Evolutionary conservation across 2,329 filamentous ascomycete genomes (phyloP), one percentile per base, ranked within the genome.

Genomic region (Neofusicoccum kwambonambiense): DNA sequence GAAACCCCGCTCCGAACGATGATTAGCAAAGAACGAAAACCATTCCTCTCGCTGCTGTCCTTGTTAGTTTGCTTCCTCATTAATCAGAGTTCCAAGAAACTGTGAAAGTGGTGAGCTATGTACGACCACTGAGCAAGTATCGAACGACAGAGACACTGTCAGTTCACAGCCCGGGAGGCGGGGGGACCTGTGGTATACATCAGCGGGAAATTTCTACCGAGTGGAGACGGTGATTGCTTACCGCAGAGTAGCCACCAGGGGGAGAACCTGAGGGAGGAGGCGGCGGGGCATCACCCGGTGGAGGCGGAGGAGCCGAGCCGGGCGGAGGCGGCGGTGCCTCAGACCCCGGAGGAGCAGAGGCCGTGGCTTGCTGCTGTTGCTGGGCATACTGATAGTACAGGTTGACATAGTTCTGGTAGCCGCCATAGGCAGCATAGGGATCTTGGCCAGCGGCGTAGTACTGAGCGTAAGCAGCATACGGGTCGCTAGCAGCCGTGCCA

Each of bases 341-440:
- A 54, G 69, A 68, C 34, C 71, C 68, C 61, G 72, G 68, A 56
- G 71, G 69, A 17, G 68, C 70, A 58, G 68, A 70, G 52, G 71
- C 71, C 15, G 61, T 68, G 62, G 65, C 69, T 69, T 65, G 62
- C 66, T 72, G 71, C 60, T 54, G 66, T 63, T 75, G 70, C 49
- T 69, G 69, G 34, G 65, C 47, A 66, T 77, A 75, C 58, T 74
- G 68, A 31, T 72, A 70, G 52, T 74, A 76, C 65, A 69, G 69
- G 54, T 71, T 70, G 56, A 72, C 65, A 62, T 78, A 78, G 11
- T 68, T 69, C 15, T 75, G 69, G 56, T 76, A 97, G 63, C 94
- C 94, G 67, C 94, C 94, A 71, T 95, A 97, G 8, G 91, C 88
- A 47, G 92, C 92, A 76, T 97, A 97, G 0, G 93, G 94, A 73